Base-by-base conservation (phyloP, 2,329 filamentous ascomycete species). In the Trichoderma semiorbis region DNA sequence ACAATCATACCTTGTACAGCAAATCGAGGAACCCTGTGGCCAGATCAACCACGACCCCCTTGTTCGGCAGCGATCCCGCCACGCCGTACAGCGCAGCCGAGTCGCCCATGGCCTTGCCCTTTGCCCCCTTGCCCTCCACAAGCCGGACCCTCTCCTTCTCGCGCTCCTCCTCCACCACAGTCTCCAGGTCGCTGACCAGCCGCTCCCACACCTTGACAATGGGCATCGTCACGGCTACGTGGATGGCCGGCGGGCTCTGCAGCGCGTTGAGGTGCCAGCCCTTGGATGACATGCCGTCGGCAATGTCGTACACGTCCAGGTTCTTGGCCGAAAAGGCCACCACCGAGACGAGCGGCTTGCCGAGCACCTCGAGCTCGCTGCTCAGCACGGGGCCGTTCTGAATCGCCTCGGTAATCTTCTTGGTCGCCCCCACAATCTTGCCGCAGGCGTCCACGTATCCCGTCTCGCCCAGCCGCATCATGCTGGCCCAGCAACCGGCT, bases 221-320 rank as follows among this genome's bases (percentile, higher is more conserved):
- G 18, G 95, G 95, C 76, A 97, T 81, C 1, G 96, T 99, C 50
- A 98, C 94, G 14, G 96, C 96, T 50, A 98, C 90, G 81, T 99
- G 96, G 70, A 99, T 94, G 24, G 94, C 96, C 0, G 96, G 91
- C 3, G 96, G 96, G 77, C 90, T 91, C 83, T 99, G 96, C 74
- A 99, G 87, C 3, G 95, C 93, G 79, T 98, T 99, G 72, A 99
- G 86, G 83, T 99, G 96, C 96, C 96, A 99, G 3, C 96, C 95
- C 78, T 91, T 92, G 0, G 84, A 84, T 14, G 88, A 89, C 92
- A 99, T 95, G 75, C 85, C 93, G 81, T 99, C 96, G 8, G 95
- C 94, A 75, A 99, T 90, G 79, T 97, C 95, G 83, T 99, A 99
- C 74, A 97, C 92, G 82, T 98, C 91, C 55, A 99, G 88, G n/a